These are phyloP conservation scores for Fragaria iinumae DNA, from an alignment of 306 rosid species.

Conservation along the genomic window DNA sequence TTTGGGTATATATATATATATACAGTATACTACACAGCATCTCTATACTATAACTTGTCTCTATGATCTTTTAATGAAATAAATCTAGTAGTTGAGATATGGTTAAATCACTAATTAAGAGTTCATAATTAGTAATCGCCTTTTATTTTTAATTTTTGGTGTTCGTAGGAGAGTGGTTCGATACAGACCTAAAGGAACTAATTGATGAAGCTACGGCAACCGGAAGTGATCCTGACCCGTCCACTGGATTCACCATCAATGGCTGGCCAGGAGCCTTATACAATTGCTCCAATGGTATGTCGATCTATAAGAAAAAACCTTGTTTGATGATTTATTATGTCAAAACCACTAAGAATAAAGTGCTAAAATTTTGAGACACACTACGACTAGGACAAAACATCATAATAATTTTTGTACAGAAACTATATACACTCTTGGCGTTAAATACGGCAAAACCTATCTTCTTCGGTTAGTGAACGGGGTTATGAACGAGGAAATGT, in stretches of 20 bases:
- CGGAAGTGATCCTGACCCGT: not conserved
- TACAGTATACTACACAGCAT: too few relatives aligned
- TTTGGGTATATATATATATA: too few relatives aligned
- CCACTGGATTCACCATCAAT: conserved; percentile 20
- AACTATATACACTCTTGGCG: not conserved
- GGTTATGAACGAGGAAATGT: conserved; percentile 16
- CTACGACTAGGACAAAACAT: not conserved
- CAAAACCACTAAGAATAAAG: not conserved
- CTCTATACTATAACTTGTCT: too few relatives aligned
- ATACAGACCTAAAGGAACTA: too few relatives aligned
- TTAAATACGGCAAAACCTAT: conserved; percentile 14
- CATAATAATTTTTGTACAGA: not conserved
- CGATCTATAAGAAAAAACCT: not conserved
- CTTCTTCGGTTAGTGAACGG: conserved; percentile 18
- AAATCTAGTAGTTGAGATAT: not conserved
- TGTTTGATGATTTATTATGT: not conserved
- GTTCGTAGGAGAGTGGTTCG: conserved; percentile 1
- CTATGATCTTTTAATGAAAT: too few relatives aligned
- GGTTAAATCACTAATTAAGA: not conserved
- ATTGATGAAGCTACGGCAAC: not conserved
- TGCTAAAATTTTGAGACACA: not conserved
- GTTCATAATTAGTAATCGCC: not conserved
- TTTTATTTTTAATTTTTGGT: not conserved
- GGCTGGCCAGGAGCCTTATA: conserved; percentile 15
- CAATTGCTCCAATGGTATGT: conserved; percentile 16